Base-by-base conservation (phyloP, 805 yeast species). In the Torulaspora quercuum region DNA sequence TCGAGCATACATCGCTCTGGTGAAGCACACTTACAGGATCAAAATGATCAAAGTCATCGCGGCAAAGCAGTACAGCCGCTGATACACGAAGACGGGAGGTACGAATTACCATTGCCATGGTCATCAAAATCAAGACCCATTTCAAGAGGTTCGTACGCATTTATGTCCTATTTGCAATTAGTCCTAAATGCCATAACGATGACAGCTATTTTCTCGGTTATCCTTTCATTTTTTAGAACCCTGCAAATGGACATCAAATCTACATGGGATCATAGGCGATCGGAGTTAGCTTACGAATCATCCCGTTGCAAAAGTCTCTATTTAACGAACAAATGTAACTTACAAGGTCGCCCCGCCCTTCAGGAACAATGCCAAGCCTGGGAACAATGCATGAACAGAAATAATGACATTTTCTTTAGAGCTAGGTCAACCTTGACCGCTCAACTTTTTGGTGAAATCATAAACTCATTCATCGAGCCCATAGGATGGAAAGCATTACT, bases 401-500 rank as follows among this genome's bases (percentile, higher is more conserved):
- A 78, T 37, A 63, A 49, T 55, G 68, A 50, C 45, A 57, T 37
- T 6, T 42, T 53, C 6, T 57, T 60, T 21, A 65, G 69, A 1
- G 76, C 79, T 3, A 70, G 77, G 47, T 69, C 85, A 1, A 67
- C 70, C 28, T 64, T 81, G 8, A 72, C 78, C 41, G 84, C 85
- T 1, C 77, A 75, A 37, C 72, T 81, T 0, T 48, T 82, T 2
- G 89, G 88, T 0, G 60, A 74, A 32, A 63, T 82, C 10, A 47
- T 81, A 7, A 79, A 80, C 48, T 73, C 81, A 0, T 65, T 82
- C 37, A 66, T 82, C 12, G 85, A 82, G 45, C 88, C 87, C 0
- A 68, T 83, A 28, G 80, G 85, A 3, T 60, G 71, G 44, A 78
- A 80, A 53, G 75, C 82, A 12, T 64, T 78, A 29, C 21, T 68